Evolutionary conservation across 352 stramenopile species (phyloP).

Genomic region (Pythium periplocum): DNA sequence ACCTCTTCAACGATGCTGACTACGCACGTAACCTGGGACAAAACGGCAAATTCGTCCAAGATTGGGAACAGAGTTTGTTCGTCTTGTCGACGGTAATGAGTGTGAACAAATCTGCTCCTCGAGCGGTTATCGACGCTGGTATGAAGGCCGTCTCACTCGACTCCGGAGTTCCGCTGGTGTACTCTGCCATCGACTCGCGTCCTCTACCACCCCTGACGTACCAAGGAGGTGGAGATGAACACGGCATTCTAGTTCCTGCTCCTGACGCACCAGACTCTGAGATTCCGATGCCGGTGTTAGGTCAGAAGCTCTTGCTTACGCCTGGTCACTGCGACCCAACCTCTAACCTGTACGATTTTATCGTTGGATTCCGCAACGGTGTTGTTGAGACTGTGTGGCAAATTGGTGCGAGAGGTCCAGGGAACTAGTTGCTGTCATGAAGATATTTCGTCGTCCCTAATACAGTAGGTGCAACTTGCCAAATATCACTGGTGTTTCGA

Average conservation of each 20-base stretch:
- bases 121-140: slow-evolving; percentile 65
- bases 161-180: slow-evolving; percentile 49
- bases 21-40: slow-evolving; percentile 50
- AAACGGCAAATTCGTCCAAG: slow-evolving; percentile 28
- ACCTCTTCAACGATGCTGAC: slow-evolving; percentile 74
- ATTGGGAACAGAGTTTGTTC: slow-evolving; percentile 64
- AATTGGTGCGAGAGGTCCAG: slow-evolving; percentile 46
- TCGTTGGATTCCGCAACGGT: slow-evolving; percentile 49
- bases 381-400: slow-evolving; percentile 52
- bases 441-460: too few relatives aligned
- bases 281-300: slow-evolving; percentile 40
- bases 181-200: slow-evolving; percentile 30
- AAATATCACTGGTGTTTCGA: background rate
- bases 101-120: slow-evolving; percentile 30
- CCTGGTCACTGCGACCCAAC: slow-evolving; percentile 74
- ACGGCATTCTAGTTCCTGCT: slow-evolving; percentile 48
- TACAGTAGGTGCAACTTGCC: background rate
- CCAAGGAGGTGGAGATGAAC: slow-evolving; percentile 55
- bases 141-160: slow-evolving; percentile 70
- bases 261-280: slow-evolving; percentile 6
- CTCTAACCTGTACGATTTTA: slow-evolving; percentile 71
- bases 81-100: slow-evolving; percentile 72
- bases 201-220: slow-evolving; percentile 44
- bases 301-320: slow-evolving; percentile 50
- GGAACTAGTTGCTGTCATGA: slow-evolving; percentile 27